phyloP scores from a whole-genome alignment of 768 basidiomycete genomes.

The Cystobasidium tubakii region DNA sequence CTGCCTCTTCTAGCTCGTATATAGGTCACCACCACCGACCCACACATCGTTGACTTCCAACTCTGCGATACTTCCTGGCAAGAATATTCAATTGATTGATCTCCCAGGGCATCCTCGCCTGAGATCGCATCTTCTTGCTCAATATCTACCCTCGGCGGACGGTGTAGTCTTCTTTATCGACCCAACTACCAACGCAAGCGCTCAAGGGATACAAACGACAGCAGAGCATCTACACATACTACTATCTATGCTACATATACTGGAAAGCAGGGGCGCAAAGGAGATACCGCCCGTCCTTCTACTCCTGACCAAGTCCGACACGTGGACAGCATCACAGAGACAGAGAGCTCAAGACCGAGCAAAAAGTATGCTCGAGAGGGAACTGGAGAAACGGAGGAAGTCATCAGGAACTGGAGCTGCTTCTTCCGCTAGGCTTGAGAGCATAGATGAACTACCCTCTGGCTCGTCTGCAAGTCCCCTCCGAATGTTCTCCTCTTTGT shows the following conservation, averaged over 20 bases:
- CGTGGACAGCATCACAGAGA: constrained; percentile 10
- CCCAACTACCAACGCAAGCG: background rate
- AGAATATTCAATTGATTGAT: constrained; percentile 43
- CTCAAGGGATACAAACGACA: constrained; percentile 22
- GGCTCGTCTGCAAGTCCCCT: constrained; percentile 1
- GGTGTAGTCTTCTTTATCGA: constrained; percentile 44
- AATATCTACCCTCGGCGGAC: constrained; percentile 41
- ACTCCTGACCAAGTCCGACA: constrained; percentile 34
- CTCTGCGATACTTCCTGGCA: constrained; percentile 4
- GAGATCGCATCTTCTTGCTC: constrained; percentile 44
- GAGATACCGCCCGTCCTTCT: constrained; percentile 15
- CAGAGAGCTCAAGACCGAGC: constrained; percentile 14
- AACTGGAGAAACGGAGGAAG: constrained; percentile 31
- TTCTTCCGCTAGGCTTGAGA: constrained; percentile 21
- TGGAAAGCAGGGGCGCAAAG: constrained; percentile 2
- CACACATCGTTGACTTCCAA: constrained; percentile 43
- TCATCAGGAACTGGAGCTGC: background rate
- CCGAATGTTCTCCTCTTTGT: constrained; percentile 6
- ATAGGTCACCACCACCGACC: constrained; percentile 37
- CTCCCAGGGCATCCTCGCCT: constrained; percentile 45
- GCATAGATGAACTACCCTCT: constrained; percentile 32
- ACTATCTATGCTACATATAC: constrained; percentile 17
- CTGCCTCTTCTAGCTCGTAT: constrained; percentile 40
- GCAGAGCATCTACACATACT: constrained; percentile 34
- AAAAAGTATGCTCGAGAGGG: constrained; percentile 20